These are phyloP conservation scores for Fusarium succisae DNA, from an alignment of 2,329 filamentous ascomycete species.

Conservation along the genomic window DNA sequence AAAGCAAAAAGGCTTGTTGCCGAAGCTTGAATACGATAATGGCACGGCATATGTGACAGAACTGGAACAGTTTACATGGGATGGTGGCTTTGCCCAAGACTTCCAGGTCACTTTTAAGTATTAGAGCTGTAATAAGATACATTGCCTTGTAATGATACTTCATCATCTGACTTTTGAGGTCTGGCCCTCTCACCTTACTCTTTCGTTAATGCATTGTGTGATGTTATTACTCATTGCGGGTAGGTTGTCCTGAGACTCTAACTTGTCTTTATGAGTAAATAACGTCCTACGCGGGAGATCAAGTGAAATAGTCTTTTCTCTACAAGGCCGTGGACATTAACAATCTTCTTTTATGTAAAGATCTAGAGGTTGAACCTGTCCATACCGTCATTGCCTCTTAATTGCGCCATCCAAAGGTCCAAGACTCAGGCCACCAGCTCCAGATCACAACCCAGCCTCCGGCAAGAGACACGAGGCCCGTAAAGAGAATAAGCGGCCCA, in stretches of 20 bases:
- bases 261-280: neutral
- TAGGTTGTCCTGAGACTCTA: neutral
- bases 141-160: neutral
- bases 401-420: neutral
- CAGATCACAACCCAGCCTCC: neutral
- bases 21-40: neutral
- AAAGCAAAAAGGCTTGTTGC: fast-evolving
- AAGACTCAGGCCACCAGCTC: neutral
- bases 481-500: neutral
- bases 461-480: neutral
- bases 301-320: neutral
- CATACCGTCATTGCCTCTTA: fast-evolving
- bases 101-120: neutral
- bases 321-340: no score
- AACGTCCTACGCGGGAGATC: no score
- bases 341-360: no score
- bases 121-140: neutral
- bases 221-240: neutral
- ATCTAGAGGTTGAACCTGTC: fast-evolving
- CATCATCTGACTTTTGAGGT: fast-evolving
- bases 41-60: neutral
- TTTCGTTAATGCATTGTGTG: neutral
- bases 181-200: neutral
- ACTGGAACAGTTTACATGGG: neutral
- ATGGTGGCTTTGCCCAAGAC: neutral